phyloP scores from a whole-genome alignment of 306 rosid species.

The Vigna radiata region DNA sequence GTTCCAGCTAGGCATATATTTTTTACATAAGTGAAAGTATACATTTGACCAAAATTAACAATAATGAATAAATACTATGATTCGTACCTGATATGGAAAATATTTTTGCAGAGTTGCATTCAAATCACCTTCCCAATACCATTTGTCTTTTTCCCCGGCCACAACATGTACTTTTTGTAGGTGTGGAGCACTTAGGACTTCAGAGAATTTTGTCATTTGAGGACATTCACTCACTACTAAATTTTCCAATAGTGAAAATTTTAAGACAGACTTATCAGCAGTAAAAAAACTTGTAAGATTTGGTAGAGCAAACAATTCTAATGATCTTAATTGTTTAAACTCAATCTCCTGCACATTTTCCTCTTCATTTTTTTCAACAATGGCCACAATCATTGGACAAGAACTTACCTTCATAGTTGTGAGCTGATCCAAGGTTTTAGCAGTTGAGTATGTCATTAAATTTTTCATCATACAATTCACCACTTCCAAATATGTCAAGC shows the following conservation, averaged over 20 bases:
- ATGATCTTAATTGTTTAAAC: slow-evolving; percentile 4
- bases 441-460: slow-evolving; percentile 36
- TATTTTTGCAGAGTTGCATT: not conserved
- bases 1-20: too few relatives aligned
- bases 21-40: too few relatives aligned
- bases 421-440: slow-evolving; percentile 31
- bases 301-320: slow-evolving; percentile 18
- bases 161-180: slow-evolving; percentile 15
- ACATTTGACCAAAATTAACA: too few relatives aligned
- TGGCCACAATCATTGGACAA: not conserved
- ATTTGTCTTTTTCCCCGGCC: not conserved
- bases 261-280: not conserved
- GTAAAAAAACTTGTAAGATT: slow-evolving; percentile 23
- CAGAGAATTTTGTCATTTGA: not conserved
- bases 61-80: not conserved
- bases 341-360: slow-evolving; percentile 12
- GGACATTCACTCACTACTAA: not conserved
- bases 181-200: not conserved
- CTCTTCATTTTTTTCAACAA: slow-evolving; percentile 1
- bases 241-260: slow-evolving; percentile 9
- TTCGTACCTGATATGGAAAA: not conserved
- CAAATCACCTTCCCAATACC: slow-evolving; percentile 33
- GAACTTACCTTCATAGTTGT: not conserved
- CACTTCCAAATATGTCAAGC: slow-evolving; percentile 36
- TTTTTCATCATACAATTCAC: not conserved